Evolutionary conservation across 2,329 filamentous ascomycete species (phyloP), one percentile per base, ranked within the genome.

Genomic region (Botrytis porri): DNA sequence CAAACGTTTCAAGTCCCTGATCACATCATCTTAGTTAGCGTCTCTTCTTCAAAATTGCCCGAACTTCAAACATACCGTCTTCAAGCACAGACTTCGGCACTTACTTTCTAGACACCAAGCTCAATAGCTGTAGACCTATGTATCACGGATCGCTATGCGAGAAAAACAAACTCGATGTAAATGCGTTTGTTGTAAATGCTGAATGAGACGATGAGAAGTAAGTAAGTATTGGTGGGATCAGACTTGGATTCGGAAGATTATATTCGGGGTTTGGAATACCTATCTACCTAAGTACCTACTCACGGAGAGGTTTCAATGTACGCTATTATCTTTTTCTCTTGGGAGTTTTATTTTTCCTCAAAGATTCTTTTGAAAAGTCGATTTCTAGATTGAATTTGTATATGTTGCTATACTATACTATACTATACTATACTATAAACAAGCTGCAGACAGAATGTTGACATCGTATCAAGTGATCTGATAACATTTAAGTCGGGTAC

Each of bases 291-390:
- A n/a, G n/a, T n/a, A n/a, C n/a, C n/a, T n/a, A n/a, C n/a, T n/a
- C n/a, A n/a, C n/a, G n/a, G n/a, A n/a, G n/a, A n/a, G n/a, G n/a
- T n/a, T n/a, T n/a, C n/a, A n/a, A n/a, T n/a, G n/a, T n/a, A n/a
- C n/a, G n/a, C n/a, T n/a, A n/a, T n/a, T n/a, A n/a, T n/a, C n/a
- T n/a, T n/a, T n/a, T n/a, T n/a, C n/a, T n/a, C n/a, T n/a, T n/a
- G n/a, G n/a, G n/a, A n/a, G n/a, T n/a, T n/a, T n/a, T n/a, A n/a
- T n/a, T n/a, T n/a, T n/a, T n/a, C n/a, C n/a, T n/a, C n/a, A n/a
- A n/a, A n/a, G 1, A 45, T 22, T 7, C 6, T 45, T 41, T 4
- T 41, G 4, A 9, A 41, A 16, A 41, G 0, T 41, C 1, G 1
- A 14, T 41, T 3, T 41, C 14, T 41, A 16, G 3, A 41, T 41